A percentile compares a stretch with the other conserved stretches of the same genome.
Evolutionary conservation across 2,329 filamentous ascomycete species (phyloP).

Genomic region (Pseudopyrenochaeta lycopersici): DNA sequence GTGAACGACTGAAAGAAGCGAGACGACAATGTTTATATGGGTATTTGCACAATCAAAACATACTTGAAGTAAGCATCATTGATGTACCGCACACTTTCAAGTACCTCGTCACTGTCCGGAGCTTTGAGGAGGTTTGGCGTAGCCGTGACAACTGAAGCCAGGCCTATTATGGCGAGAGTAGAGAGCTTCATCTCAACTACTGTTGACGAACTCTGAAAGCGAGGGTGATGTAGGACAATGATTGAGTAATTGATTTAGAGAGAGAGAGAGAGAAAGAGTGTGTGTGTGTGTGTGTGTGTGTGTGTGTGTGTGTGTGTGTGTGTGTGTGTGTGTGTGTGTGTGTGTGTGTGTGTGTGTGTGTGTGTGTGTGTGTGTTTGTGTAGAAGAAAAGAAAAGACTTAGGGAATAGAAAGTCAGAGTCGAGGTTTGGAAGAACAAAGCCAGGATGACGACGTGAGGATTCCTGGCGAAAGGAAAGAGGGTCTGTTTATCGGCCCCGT

Average conservation of each 20-base stretch:
- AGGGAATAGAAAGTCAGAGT: not conserved
- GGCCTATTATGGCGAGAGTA: slow-evolving; percentile 4
- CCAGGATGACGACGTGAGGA: not conserved
- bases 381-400: no score
- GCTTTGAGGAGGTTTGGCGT: not conserved
- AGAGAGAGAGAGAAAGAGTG: no score
- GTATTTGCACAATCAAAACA: no score
- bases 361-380: no score
- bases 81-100: not conserved
- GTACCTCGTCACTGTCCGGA: not conserved
- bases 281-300: no score
- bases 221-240: not conserved
- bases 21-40: no score
- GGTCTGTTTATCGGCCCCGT: not conserved
- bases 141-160: slow-evolving; percentile 7
- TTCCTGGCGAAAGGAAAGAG: not conserved
- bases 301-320: no score
- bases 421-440: not conserved
- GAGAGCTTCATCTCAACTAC: slow-evolving; percentile 13
- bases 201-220: not conserved
- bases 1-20: no score
- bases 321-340: no score
- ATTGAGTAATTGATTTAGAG: no score
- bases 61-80: not conserved
- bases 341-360: no score